phyloP scores from a whole-genome alignment of 352 stramenopile genomes.

The Phytophthora megakarya region DNA sequence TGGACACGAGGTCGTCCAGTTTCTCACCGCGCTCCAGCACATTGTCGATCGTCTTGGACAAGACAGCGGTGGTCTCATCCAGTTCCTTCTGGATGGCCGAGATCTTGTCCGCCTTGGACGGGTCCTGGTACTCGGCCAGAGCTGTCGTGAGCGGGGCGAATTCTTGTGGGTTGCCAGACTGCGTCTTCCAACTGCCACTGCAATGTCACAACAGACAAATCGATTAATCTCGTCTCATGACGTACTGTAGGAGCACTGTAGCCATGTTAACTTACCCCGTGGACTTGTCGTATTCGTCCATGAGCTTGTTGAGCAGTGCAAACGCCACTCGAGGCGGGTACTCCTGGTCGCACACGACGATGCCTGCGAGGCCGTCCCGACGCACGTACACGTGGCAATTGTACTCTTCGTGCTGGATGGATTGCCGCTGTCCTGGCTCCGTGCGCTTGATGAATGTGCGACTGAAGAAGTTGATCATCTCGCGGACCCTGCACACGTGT shows the following conservation, averaged over 20 bases:
- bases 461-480: constrained; percentile 99
- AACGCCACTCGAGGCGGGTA: constrained; percentile 99
- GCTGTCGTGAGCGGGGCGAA: constrained; percentile 94
- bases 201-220: constrained; percentile 41
- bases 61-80: constrained; percentile 98
- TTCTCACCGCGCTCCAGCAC: constrained; percentile 98
- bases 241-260: constrained; percentile 15
- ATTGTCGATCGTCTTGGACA: constrained; percentile 99
- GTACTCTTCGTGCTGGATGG: constrained; percentile 98
- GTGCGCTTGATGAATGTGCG: constrained; percentile 99
- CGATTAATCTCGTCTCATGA: constrained; percentile 27
- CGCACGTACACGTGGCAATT: constrained; percentile 98
- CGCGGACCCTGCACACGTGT: constrained; percentile 81
- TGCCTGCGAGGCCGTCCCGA: constrained; percentile 95
- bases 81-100: constrained; percentile 99
- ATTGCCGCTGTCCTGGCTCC: constrained; percentile 95
- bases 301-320: constrained; percentile 95
- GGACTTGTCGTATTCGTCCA: constrained; percentile 95
- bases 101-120: constrained; percentile 99
- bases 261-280: constrained; percentile 40
- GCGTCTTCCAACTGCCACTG: constrained; percentile 63
- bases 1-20: constrained; percentile 98
- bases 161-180: constrained; percentile 69
- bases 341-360: constrained; percentile 97
- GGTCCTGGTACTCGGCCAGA: constrained; percentile 97